Conservation (phyloP, 2,329 filamentous ascomycete species). For the Colletotrichum cuscutae region DNA sequence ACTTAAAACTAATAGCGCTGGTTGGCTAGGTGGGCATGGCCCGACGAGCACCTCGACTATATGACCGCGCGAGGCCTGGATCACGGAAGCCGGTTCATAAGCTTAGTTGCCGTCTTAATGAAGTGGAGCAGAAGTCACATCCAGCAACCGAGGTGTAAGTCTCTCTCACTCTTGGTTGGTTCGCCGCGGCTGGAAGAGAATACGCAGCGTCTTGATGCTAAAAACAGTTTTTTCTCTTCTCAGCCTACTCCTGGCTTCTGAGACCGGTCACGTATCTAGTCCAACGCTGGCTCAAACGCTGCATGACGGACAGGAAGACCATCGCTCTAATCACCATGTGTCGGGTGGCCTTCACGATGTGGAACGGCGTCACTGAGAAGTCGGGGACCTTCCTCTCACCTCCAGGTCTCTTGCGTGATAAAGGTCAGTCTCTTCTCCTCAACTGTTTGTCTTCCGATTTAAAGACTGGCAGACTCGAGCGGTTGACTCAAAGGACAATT, state of each 20-base stretch:
- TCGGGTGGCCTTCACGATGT: not conserved
- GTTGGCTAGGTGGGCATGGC: not conserved
- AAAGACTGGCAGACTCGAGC: not conserved
- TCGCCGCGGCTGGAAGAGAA: not conserved
- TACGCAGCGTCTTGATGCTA: not conserved
- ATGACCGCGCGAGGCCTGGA: not conserved
- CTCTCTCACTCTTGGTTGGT: not conserved
- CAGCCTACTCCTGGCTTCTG: not conserved
- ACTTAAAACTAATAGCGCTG: not conserved
- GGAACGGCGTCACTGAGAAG: conserved; percentile 13
- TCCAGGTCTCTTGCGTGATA: not conserved
- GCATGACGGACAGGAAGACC: not conserved
- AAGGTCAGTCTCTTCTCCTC: not conserved
- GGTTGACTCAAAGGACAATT: not conserved
- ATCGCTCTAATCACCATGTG: not conserved
- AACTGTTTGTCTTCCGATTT: too few species aligned
- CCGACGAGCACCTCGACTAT: not conserved
- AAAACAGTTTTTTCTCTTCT: not conserved
- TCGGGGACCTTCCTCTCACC: conserved; percentile 2
- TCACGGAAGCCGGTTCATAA: not conserved
- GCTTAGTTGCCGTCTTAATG: not conserved
- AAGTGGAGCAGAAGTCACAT: not conserved
- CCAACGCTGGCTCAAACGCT: not conserved
- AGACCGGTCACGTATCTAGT: not conserved
- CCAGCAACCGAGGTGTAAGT: not conserved